Conservation (phyloP, 2,329 filamentous ascomycete species). For the Ophiostoma tasmaniense region DNA sequence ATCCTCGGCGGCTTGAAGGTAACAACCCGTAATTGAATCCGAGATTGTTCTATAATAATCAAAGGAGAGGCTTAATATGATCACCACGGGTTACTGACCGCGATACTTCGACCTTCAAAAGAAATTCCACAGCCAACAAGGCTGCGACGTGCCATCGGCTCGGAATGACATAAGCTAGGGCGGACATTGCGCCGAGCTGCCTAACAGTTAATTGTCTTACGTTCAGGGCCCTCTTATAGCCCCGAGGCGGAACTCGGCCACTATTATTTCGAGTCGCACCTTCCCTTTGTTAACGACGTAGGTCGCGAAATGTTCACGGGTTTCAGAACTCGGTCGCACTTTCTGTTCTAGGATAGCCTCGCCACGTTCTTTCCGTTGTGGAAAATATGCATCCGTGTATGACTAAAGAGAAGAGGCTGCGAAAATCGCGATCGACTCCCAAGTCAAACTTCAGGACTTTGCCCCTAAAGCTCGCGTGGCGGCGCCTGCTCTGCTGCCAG, state of each 20-base stretch:
- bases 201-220: not conserved
- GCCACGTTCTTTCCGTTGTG: not conserved
- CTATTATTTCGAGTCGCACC: not conserved
- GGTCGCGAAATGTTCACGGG: not conserved
- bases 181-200: not conserved
- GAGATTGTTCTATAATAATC: too few species aligned
- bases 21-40: not conserved
- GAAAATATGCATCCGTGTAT: not conserved
- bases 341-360: not conserved
- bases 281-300: not conserved
- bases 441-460: too few species aligned
- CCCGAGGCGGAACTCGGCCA: not conserved
- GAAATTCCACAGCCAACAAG: not conserved
- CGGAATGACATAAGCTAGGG: not conserved
- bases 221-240: not conserved
- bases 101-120: too few species aligned
- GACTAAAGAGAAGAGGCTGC: not conserved
- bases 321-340: not conserved
- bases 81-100: not conserved
- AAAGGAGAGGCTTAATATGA: too few species aligned
- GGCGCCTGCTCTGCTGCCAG: not conserved
- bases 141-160: not conserved
- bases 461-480: too few species aligned
- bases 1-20: not conserved
- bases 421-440: not conserved